These are phyloP conservation scores for Leersia perrieri DNA, from an alignment of 176 grass and related monocot genomes.

Conservation along the genomic window DNA sequence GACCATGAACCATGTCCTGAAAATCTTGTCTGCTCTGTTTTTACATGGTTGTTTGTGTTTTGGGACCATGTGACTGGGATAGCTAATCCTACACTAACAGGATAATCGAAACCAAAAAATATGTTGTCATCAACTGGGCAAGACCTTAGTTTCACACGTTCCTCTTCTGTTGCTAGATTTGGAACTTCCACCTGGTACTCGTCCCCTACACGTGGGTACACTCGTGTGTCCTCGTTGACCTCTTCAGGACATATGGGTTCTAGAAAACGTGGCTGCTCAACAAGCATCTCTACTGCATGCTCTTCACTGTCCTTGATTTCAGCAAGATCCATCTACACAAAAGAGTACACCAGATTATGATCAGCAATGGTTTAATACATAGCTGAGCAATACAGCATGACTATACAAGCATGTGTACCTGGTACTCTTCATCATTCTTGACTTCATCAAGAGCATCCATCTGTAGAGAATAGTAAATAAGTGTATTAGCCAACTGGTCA, in stretches of 20 bases:
- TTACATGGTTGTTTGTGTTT: conserved; percentile 28
- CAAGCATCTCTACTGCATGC: conserved; percentile 43
- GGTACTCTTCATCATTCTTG: conserved; percentile 50
- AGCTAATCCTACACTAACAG: conserved; percentile 48
- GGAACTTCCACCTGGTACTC: conserved; percentile 85
- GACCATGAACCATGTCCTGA: conserved; percentile 7
- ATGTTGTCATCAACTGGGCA: conserved; percentile 15
- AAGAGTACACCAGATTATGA: conserved; percentile 20
- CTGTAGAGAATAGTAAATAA: conserved; percentile 38
- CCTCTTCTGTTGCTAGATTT: conserved; percentile 35
- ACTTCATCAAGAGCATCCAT: conserved; percentile 76
- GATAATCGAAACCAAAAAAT: conserved; percentile 40
- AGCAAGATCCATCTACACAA: conserved; percentile 61
- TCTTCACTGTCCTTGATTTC: conserved; percentile 57
- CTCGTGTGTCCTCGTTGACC: conserved; percentile 58
- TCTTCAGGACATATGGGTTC: conserved; percentile 52
- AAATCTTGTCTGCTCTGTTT: conserved; percentile 29
- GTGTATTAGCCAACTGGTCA: conserved; percentile 18
- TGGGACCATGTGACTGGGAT: conserved; percentile 67
- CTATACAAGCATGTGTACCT: conserved; percentile 39
- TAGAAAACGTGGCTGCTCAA: conserved; percentile 54
- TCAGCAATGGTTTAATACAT: conserved; percentile 15
- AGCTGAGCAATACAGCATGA: conserved; percentile 8
- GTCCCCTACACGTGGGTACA: conserved; percentile 65
- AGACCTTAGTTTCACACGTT: conserved; percentile 33